Evolutionary conservation across 2,329 filamentous ascomycete genomes (phyloP).

Genomic region (Thelonectria discophora): DNA sequence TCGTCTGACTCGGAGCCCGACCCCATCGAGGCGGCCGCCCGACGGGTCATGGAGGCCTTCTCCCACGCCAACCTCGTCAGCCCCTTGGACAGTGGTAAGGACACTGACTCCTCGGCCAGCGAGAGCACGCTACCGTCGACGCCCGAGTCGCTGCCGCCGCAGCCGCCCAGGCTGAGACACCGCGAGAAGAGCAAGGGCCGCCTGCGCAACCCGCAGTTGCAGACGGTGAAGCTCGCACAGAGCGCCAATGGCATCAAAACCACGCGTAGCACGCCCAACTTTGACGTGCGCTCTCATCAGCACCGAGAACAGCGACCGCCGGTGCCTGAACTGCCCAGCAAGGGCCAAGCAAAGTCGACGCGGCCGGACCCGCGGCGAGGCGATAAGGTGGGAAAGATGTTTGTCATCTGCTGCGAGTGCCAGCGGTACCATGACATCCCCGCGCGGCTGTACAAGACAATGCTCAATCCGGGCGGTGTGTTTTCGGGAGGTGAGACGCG

Average conservation of each 20-base stretch:
- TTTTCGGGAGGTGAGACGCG: constrained; percentile 58
- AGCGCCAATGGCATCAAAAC: constrained; percentile 8
- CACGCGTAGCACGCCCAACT: constrained; percentile 24
- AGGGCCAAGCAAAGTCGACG: constrained; percentile 17
- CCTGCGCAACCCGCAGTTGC: constrained; percentile 10
- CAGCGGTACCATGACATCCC: constrained; percentile 73
- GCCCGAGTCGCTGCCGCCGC: constrained; percentile 48
- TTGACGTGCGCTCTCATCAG: constrained; percentile 28
- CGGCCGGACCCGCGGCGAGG: constrained; percentile 29
- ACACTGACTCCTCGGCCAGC: constrained; percentile 21
- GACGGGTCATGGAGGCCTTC: constrained; percentile 45
- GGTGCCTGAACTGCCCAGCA: constrained; percentile 25
- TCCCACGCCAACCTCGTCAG: constrained; percentile 39
- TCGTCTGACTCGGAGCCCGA: constrained; percentile 36
- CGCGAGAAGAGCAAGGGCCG: constrained; percentile 38
- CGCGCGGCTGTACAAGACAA: constrained; percentile 69
- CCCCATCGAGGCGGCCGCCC: constrained; percentile 44
- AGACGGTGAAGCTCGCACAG: constrained; percentile 2
- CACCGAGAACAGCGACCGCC: constrained; percentile 21
- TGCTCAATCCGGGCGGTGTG: constrained; percentile 66
- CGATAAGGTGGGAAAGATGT: constrained; percentile 67
- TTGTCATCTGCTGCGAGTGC: constrained; percentile 72
- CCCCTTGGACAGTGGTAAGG: constrained; percentile 29
- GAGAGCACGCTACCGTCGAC: constrained; percentile 42
- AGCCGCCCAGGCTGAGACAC: constrained; percentile 50